Evolutionary conservation across 2,329 filamentous ascomycete species (phyloP).

Genomic region (Fusarium musae): DNA sequence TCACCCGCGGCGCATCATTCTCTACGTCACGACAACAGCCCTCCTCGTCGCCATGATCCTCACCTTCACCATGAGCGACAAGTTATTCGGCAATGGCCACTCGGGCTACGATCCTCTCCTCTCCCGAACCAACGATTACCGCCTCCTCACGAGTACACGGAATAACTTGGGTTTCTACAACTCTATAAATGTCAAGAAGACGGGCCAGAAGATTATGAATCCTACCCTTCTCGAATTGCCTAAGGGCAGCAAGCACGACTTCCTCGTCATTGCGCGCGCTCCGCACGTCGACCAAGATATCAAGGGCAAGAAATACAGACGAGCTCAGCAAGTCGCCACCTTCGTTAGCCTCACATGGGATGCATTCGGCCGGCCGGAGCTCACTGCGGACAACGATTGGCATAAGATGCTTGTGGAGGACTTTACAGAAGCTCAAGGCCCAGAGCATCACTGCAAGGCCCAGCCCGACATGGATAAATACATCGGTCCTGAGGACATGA

Average conservation of each 20-base stretch:
- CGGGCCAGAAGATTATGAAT: conserved; percentile 40
- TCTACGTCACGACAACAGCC: conserved; percentile 20
- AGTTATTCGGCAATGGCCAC: not conserved
- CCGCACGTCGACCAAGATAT: conserved; percentile 35
- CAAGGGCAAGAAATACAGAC: conserved; percentile 36
- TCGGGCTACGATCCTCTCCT: conserved; percentile 31
- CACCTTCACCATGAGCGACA: conserved; percentile 9
- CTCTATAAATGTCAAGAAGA: conserved; percentile 36
- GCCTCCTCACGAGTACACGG: conserved; percentile 29
- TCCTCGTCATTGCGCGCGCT: conserved; percentile 36
- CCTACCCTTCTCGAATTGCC: conserved; percentile 37
- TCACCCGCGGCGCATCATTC: conserved; percentile 32
- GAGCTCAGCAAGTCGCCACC: conserved; percentile 35
- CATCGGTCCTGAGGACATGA: conserved; percentile 40
- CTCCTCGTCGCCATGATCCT: conserved; percentile 24
- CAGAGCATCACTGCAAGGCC: conserved; percentile 37
- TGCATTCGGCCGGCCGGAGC: conserved; percentile 33
- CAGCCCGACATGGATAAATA: conserved; percentile 41
- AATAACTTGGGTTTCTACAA: conserved; percentile 40
- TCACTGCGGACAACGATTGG: conserved; percentile 32
- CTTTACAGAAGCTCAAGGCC: conserved; percentile 28
- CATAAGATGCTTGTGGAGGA: conserved; percentile 37
- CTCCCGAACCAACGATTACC: conserved; percentile 36
- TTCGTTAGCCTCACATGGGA: conserved; percentile 36
- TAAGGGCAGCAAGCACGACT: conserved; percentile 36